Evolutionary conservation across 23 red algal genomes (phyloP), one percentile per base, ranked within the genome.

Genomic region (Gracilaria domingensis): DNA sequence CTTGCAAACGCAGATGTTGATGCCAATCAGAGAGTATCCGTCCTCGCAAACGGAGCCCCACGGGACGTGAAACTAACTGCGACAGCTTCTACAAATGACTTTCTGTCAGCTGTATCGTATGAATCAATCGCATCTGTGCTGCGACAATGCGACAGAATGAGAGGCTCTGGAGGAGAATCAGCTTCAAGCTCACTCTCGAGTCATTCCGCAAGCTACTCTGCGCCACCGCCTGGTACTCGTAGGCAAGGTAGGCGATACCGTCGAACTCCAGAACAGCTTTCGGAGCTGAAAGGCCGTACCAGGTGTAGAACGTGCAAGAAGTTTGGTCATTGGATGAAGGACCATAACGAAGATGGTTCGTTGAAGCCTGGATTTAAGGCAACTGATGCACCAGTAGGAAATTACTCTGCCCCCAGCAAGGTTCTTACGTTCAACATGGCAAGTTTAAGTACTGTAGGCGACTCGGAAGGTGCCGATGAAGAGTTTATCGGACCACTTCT

Each of bases 261-360:
- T 12, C 40, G 72, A 28, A 77, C 72, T 4, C 72, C 49, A 17
- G 84, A 72, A 25, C 69, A 88, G 33, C 33, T 75, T 37, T 51
- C 66, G 18, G 12, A 60, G 26, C 47, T 88, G 30, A 88, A 88
- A 13, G 16, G 16, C 2, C 59, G 37, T 3, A 78, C 48, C 11
- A 28, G 47, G 21, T 88, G 49, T 47, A 12, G 33, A 6, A 77
- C 32, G 13, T 88, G 84, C 17, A 17, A 30, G 8, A 77, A 76
- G 4, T 57, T 38, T 25, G 67, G 64, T 14, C 65, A 77, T 44
- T 88, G 84, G 69, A 11, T 18, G 16, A 12, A 8, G 11, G 61
- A 62, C 45, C 67, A 88, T 33, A 77, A 60, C 16, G 14, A 24
- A 44, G 84, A 88, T 36, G 84, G 84, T 14, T 23, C 66, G 16